A percentile compares a stretch with the other conserved stretches of the same genome.
Conservation (phyloP, 1,139 yeast species). For the Debaryomyces singareniensis region DNA sequence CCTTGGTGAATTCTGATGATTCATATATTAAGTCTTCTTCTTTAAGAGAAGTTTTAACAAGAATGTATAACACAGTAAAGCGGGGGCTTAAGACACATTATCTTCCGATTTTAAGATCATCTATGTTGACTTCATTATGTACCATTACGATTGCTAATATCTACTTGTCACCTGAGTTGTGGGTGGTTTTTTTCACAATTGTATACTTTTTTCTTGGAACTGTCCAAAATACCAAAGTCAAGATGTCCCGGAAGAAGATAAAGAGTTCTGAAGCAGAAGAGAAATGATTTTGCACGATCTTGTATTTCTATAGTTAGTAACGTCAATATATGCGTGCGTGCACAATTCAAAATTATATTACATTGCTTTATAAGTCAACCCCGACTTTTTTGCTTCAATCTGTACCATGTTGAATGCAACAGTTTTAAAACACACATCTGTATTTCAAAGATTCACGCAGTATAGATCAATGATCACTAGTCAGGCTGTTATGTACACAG, state of each 20-base stretch:
- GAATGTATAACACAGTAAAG: slow-evolving; percentile 15
- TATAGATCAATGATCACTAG: slow-evolving; percentile 43
- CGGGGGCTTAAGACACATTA: slow-evolving; percentile 46
- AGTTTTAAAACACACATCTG: not conserved
- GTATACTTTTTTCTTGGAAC: slow-evolving; percentile 75
- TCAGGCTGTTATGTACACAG: slow-evolving; percentile 50
- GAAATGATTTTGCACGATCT: not conserved
- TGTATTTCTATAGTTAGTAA: not conserved
- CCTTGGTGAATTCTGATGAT: slow-evolving; percentile 40
- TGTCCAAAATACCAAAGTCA: slow-evolving; percentile 64
- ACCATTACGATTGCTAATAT: slow-evolving; percentile 69
- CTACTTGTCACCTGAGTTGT: slow-evolving; percentile 62
- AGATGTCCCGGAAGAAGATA: slow-evolving; percentile 30
- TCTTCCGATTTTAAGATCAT: slow-evolving; percentile 52
- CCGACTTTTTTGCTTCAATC: not conserved
- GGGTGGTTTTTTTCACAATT: slow-evolving; percentile 80
- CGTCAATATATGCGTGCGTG: no score
- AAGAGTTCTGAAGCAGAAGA: not conserved
- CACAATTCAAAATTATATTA: no score
- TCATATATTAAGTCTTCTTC: slow-evolving; percentile 12
- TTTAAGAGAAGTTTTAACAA: slow-evolving; percentile 14
- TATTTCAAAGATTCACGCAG: slow-evolving; percentile 9
- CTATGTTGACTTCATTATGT: slow-evolving; percentile 59
- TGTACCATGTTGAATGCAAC: not conserved
- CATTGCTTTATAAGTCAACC: no score